Evolutionary conservation across 169 alveolate genomes (phyloP), one percentile per base, ranked within the genome.

Genomic region (Plasmodium adleri): DNA sequence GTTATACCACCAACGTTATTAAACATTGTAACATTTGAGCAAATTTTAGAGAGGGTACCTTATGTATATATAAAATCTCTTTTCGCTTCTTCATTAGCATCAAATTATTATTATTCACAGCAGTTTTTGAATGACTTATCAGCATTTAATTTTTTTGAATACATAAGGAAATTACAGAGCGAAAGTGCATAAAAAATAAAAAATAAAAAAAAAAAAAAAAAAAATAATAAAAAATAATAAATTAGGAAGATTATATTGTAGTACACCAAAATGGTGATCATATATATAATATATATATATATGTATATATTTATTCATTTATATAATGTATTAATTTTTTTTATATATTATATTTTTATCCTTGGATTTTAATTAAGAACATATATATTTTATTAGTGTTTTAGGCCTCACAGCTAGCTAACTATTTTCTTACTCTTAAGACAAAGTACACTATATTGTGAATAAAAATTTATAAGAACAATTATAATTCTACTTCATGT

Each of bases 111-210:
- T 87, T 95, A 95, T 78, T 54, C 78, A 13, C 94, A 95, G 49
- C 80, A 88, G 54, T 94, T 95, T 87, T 66, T 96, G 6, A 95
- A 92, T 15, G 95, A 95, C 76, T 86, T 94, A 8, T 94, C 97
- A 10, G 96, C 90, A 12, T 95, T 95, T 64, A 95, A 95, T 59
- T 95, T 95, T 88, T 90, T 93, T 86, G 97, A 94, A 59, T 95
- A 95, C 88, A 74, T 95, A 28, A 68, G 76, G 3, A 59, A 66
- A 50, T 68, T 94, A 52, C 93, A 90, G 75, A 63, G 83, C 15
- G 2, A 22, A 12, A 45, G 90, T 24, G 24, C 22, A 1, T 56
- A 12, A 13, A 70, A 39, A 3, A 43, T 43, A 39, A 45, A 4
- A 20, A 49, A 43, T 0, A 7, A 49, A 70, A 70, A 70, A 70